These are phyloP conservation scores for Citrus inodora DNA, from an alignment of 345 rosid species.

Conservation along the genomic window DNA sequence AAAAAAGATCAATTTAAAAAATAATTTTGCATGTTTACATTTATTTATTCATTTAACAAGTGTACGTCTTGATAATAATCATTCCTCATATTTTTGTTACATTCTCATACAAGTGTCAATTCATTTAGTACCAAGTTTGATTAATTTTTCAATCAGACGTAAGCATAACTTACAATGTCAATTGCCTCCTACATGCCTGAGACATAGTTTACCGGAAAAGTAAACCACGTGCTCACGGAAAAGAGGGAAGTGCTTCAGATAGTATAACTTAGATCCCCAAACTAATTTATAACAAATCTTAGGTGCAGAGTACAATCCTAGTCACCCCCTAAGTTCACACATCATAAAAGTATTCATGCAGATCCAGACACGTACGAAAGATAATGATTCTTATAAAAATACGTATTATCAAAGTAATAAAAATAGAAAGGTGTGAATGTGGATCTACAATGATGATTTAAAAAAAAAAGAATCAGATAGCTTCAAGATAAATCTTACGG, in stretches of 20 bases:
- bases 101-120: not conserved
- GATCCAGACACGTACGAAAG: not conserved
- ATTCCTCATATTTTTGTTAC: not conserved
- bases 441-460: not conserved
- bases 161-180: not conserved
- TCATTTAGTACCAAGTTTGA: not conserved
- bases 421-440: not conserved
- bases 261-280: not conserved
- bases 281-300: not conserved
- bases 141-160: not conserved
- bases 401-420: not conserved
- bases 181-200: not conserved
- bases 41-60: not conserved
- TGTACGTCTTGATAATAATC: not conserved
- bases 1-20: not conserved
- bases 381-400: not conserved
- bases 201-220: not conserved
- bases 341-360: not conserved
- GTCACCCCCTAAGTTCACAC: not conserved
- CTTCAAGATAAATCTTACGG: constrained; percentile 53
- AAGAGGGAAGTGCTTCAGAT: not conserved
- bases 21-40: not conserved
- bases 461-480: constrained; percentile 1
- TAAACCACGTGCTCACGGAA: not conserved
- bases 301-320: not conserved